These are phyloP conservation scores for Euryodendron excelsum DNA, from an alignment of 148 eudicot genomes.

Conservation along the genomic window DNA sequence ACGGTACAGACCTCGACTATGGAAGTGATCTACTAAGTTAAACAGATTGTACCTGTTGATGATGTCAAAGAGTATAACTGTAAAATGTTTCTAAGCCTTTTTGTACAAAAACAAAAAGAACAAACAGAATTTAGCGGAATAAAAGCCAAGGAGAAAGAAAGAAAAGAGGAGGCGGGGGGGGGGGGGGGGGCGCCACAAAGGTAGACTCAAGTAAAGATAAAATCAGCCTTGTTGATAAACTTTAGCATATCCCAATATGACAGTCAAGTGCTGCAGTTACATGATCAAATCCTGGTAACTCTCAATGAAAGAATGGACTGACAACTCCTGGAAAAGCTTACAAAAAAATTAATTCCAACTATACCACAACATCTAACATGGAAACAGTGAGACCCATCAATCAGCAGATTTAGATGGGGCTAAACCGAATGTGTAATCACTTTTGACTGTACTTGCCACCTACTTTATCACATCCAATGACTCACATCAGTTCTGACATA, in stretches of 20 bases:
- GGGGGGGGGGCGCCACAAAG: too few species aligned
- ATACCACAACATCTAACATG: not conserved
- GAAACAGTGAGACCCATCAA: not conserved
- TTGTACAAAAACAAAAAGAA: not conserved
- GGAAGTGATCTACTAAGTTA: slow-evolving; percentile 79
- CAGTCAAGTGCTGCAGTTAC: not conserved
- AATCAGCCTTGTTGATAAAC: not conserved
- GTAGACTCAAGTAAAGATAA: not conserved
- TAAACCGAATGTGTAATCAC: not conserved
- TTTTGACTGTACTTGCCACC: not conserved
- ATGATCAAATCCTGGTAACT: not conserved
- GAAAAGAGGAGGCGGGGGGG: not conserved
- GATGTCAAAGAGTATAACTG: slow-evolving; percentile 8
- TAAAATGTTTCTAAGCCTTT: not conserved
- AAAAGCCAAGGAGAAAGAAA: too few species aligned
- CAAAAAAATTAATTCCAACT: not conserved
- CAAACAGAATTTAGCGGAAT: not conserved
- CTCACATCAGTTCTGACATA: not conserved
- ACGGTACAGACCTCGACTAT: slow-evolving; percentile 79
- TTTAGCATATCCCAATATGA: not conserved
- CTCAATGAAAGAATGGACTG: not conserved
- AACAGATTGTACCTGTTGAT: slow-evolving; percentile 74
- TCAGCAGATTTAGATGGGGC: not conserved
- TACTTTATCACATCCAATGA: not conserved
- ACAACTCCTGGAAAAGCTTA: not conserved